Evolutionary conservation across 768 basidiomycete genomes (phyloP), one percentile per base, ranked within the genome.

Genomic region (Porpolomopsis calyptriformis): DNA sequence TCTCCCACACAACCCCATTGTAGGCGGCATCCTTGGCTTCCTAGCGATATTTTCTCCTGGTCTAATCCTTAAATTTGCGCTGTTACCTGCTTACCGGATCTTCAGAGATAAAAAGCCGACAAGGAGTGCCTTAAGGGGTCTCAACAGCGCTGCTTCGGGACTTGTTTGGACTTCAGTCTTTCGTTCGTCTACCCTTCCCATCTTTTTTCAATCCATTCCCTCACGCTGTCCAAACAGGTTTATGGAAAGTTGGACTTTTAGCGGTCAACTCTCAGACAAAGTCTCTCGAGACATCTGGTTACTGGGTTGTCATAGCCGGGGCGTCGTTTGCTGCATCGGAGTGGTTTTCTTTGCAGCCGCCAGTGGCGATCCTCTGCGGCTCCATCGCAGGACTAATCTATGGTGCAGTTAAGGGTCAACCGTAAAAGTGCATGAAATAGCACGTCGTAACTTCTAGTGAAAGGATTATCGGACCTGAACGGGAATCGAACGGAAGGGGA

Each of bases 11-110:
- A 62, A n/a, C 54, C 60, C 60, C 6, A 52, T 67, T 24, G 49
- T 72, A 9, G 73, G 73, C n/a, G 70, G 66, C 1, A 23, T 74
- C 4, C 57, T 76, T n/a, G 73, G 66, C 11, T 73, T 61, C 55
- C 20, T 74, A 11, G 74, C 71, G 7, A 74, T 76, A 37, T 76
- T 77, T 52, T 49, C 63, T 4, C 75, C 74, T 0, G 76, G 75
- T 8, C 51, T 69, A 19, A 61, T 61, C 56, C 53, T 70, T 29
- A 62, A 62, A 6, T 40, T 64, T 34, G 66, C 61, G 0, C 63
- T 67, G 40, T 66, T 67, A 49, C 59, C 62, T 46, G 25, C 65
- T 12, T 67, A 65, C 63, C 55, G 60, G 14, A 56, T 52, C 3
- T 42, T 68, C 29, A 49, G 65, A 37, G 60, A 58, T 35, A 53